phyloP scores from a whole-genome alignment of 129 eudicot species.

The Chrysanthemum lavandulifolium region DNA sequence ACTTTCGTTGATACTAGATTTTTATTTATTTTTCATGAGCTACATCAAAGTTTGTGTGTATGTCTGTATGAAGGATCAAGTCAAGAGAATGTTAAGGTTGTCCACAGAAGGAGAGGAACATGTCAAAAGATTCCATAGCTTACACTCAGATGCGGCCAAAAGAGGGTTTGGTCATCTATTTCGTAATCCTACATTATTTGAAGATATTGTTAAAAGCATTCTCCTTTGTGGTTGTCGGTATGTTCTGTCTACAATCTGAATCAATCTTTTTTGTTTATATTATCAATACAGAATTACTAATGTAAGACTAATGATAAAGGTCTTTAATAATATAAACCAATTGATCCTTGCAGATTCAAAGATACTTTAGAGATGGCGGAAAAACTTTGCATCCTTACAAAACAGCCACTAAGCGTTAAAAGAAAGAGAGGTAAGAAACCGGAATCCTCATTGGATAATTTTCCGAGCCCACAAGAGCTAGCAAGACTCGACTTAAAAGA shows the following conservation, averaged over 20 bases:
- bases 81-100: conserved; percentile 48
- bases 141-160: not conserved
- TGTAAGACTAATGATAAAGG: not conserved
- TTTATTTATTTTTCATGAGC: not conserved
- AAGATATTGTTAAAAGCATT: conserved; percentile 43
- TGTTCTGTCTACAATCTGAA: not conserved
- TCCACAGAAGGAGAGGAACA: conserved; percentile 30
- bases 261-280: not conserved
- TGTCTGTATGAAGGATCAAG: conserved; percentile 32
- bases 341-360: conserved; percentile 25
- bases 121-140: conserved; percentile 27
- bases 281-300: not conserved
- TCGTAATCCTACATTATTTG: conserved; percentile 5
- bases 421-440: not conserved
- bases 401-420: not conserved
- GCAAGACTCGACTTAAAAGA: not conserved
- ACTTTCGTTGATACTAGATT: not conserved
- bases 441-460: conserved; percentile 18
- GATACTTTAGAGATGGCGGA: conserved; percentile 42
- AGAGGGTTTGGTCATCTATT: not conserved
- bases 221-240: conserved; percentile 38
- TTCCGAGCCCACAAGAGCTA: conserved; percentile 40
- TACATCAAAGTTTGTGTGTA: not conserved
- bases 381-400: conserved; percentile 29
- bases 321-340: not conserved